Evolutionary conservation across 495 filamentous ascomycete genomes (phyloP).

Genomic region (Penicillium alfredii): DNA sequence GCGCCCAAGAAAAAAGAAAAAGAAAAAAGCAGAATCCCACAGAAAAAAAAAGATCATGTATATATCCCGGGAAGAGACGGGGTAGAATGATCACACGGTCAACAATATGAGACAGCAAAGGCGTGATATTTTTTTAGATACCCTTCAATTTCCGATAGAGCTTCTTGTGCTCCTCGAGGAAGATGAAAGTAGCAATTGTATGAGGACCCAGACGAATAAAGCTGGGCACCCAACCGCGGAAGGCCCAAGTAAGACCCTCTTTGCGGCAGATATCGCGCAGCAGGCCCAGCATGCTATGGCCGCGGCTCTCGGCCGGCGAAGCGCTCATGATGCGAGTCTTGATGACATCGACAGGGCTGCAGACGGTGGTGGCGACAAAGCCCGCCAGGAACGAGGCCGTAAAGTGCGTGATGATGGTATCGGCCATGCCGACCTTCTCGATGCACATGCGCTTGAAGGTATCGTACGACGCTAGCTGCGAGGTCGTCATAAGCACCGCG

Average conservation of each 20-base stretch:
- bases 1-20: constrained; percentile 17
- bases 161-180: constrained; percentile 74
- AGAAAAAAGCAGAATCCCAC: constrained; percentile 17
- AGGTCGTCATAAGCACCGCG: constrained; percentile 89
- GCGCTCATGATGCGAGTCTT: constrained; percentile 94
- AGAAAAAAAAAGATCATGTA: too few species aligned
- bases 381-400: constrained; percentile 79
- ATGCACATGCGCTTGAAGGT: constrained; percentile 79
- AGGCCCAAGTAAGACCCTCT: constrained; percentile 86
- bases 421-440: constrained; percentile 58
- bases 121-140: constrained; percentile 15
- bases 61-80: too few species aligned
- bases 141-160: constrained; percentile 45
- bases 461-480: constrained; percentile 88
- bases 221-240: constrained; percentile 95
- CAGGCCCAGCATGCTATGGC: constrained; percentile 52
- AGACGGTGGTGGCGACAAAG: constrained; percentile 90
- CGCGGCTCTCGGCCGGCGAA: constrained; percentile 42
- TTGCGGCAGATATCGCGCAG: constrained; percentile 63
- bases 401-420: constrained; percentile 81
- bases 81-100: too few species aligned
- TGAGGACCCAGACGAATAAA: constrained; percentile 90
- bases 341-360: constrained; percentile 93
- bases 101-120: not conserved
- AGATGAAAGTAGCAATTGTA: constrained; percentile 92